These are phyloP conservation scores for Cylindrotheca fusiformis DNA, from an alignment of 108 stramenopile genomes.

Conservation along the genomic window DNA sequence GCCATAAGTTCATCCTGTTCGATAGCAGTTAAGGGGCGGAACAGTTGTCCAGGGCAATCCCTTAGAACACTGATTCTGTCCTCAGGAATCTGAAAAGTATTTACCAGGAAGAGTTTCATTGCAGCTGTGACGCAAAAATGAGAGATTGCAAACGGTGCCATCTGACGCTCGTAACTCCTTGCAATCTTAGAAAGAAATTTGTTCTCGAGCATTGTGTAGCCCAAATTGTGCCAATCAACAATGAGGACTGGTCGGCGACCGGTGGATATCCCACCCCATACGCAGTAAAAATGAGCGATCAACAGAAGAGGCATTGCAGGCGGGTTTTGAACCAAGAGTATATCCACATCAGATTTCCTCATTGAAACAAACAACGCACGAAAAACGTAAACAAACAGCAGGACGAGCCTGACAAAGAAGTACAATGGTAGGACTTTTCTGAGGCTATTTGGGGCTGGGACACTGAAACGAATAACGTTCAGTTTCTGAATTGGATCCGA, in stretches of 20 bases:
- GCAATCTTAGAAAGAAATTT: constrained; percentile 42
- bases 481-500: constrained; percentile 26
- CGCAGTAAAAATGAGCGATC: constrained; percentile 59
- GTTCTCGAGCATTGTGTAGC: constrained; percentile 85
- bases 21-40: constrained; percentile 53
- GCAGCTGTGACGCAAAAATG: constrained; percentile 93
- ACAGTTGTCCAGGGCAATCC: constrained; percentile 89
- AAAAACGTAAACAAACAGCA: constrained; percentile 46
- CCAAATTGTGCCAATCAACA: constrained; percentile 98
- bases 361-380: constrained; percentile 47
- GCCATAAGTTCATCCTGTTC: constrained; percentile 79
- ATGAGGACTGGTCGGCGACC: constrained; percentile 69
- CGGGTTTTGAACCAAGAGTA: constrained; percentile 96
- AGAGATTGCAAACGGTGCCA: constrained; percentile 77
- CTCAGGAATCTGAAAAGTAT: constrained; percentile 53
- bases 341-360: constrained; percentile 44
- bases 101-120: constrained; percentile 79
- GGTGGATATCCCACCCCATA: constrained; percentile 8
- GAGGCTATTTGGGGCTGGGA: constrained; percentile 42
- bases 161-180: constrained; percentile 56
- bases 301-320: constrained; percentile 90
- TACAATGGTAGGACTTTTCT: constrained; percentile 61
- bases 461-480: constrained; percentile 53
- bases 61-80: constrained; percentile 66
- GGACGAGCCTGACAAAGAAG: constrained; percentile 50